Evolutionary conservation across 352 stramenopile genomes (phyloP).

Genomic region (Blastocystis sp.): DNA sequence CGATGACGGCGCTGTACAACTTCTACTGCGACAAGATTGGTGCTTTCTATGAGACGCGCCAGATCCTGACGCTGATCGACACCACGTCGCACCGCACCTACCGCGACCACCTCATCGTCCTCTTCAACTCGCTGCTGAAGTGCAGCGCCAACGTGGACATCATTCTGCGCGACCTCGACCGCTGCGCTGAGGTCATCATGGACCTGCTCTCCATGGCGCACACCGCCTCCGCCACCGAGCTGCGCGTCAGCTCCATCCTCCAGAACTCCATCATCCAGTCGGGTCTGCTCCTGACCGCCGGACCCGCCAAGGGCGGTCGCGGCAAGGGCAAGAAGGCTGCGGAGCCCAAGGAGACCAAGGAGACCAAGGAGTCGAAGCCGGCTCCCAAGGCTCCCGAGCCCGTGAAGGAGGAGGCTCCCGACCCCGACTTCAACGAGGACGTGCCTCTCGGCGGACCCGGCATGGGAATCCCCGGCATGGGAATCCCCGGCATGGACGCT

Average conservation of each 20-base stretch:
- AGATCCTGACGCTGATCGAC: slow-evolving; percentile 50
- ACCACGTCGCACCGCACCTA: slow-evolving; percentile 33
- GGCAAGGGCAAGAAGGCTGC: slow-evolving; percentile 20
- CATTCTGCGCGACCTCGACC: slow-evolving; percentile 34
- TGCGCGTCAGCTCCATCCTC: slow-evolving; percentile 44
- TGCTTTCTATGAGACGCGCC: slow-evolving; percentile 63
- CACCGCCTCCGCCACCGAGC: slow-evolving; percentile 47
- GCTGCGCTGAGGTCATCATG: slow-evolving; percentile 54
- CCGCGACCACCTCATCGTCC: slow-evolving; percentile 52
- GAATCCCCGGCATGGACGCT: neutral
- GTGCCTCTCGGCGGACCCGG: slow-evolving; percentile 21
- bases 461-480: neutral
- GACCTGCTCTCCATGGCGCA: slow-evolving; percentile 59
- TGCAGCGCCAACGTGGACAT: slow-evolving; percentile 47
- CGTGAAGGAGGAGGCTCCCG: neutral
- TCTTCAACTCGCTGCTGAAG: slow-evolving; percentile 53
- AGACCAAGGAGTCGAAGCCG: neutral
- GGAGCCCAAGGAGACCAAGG: neutral
- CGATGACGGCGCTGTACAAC: slow-evolving; percentile 64
- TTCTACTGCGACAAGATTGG: slow-evolving; percentile 63
- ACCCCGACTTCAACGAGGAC: slow-evolving; percentile 43
- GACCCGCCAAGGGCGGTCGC: slow-evolving; percentile 17
- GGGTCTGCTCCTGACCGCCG: slow-evolving; percentile 23
- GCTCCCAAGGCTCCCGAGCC: neutral
- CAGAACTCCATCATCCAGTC: slow-evolving; percentile 54